Evolutionary conservation across 352 stramenopile genomes (phyloP), one percentile per base, ranked within the genome.

Genomic region (Lagenidium sp.): DNA sequence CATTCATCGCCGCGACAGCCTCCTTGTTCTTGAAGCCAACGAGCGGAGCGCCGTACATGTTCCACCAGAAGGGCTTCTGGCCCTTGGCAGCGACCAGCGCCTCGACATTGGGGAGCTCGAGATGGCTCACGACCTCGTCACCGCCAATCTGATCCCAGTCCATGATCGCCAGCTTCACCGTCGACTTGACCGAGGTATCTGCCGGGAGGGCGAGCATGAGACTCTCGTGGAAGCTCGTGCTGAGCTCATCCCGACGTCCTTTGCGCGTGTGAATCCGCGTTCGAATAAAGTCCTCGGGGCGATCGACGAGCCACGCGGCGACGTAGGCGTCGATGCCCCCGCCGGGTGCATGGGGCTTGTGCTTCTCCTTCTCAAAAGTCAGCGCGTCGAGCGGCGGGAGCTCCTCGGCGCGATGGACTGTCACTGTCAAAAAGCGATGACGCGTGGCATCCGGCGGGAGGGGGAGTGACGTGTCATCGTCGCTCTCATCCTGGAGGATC

Each of bases 291-390:
- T 73, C 57, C 6, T 64, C 54, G 4, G 56, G 61, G 7, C 50
- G 42, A 2, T 37, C 53, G 1, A 55, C 50, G 15, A 84, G 28
- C 37, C 55, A 62, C 4, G 56, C 68, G 11, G 59, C 58, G 6
- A 85, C 68, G 44, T 88, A 88, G 16, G 65, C 76, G 32, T 88
- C 76, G n/a, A 88, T 70, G 5, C 70, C 76, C 19, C 70, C 65
- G 12, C 62, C 58, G 10, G 60, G 61, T 39, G 44, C 44, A n/a
- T 19, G 44, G 4, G 43, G 21, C 37, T 58, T 53, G 26, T 71
- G 60, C 28, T 75, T 65, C 25, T 67, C 54, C 43, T 60, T 58
- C 16, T 81, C 68, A 30, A 82, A 75, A 3, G 74, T 47, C 7
- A 78, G 38, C 28, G 54, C 60, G 35, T 88, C 76, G 47, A 88